Conservation (phyloP, 2,329 filamentous ascomycete species). For the Diplodia scrobiculata region DNA sequence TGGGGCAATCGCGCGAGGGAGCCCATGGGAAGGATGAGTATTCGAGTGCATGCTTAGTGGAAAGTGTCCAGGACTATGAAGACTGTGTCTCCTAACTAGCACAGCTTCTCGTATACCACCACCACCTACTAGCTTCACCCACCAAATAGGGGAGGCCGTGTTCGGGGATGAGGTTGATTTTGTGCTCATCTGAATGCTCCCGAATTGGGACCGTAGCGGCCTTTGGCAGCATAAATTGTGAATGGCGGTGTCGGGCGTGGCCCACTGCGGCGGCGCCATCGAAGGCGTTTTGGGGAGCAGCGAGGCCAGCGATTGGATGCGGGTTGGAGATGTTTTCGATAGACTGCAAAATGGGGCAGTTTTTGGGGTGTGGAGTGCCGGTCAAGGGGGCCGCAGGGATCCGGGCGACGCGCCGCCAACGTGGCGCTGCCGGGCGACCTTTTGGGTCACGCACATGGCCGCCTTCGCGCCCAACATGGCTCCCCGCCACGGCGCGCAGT, state of each 20-base stretch:
- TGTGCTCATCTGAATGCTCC: neutral
- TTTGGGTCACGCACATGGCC: neutral
- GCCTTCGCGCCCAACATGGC: neutral
- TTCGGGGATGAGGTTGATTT: constrained; percentile 5
- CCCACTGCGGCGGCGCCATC: neutral
- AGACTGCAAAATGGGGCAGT: neutral
- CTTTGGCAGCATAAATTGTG: no score
- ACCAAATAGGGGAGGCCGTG: neutral
- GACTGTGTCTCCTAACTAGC: no score
- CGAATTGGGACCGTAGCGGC: neutral
- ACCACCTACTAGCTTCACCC: neutral
- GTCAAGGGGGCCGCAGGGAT: constrained; percentile 1
- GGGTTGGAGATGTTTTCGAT: neutral
- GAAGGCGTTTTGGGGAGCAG: neutral
- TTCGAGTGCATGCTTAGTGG: no score
- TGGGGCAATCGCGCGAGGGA: no score
- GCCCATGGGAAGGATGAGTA: no score
- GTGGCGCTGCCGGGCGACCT: constrained; percentile 9
- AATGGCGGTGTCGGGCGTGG: neutral
- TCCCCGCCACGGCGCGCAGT: neutral
- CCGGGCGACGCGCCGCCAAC: neutral
- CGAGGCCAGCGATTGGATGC: no score
- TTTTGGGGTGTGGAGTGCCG: neutral
- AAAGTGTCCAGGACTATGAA: no score
- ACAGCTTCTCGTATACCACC: no score